Base-by-base conservation (phyloP, 495 filamentous ascomycete species). In the Tuber aestivum region DNA sequence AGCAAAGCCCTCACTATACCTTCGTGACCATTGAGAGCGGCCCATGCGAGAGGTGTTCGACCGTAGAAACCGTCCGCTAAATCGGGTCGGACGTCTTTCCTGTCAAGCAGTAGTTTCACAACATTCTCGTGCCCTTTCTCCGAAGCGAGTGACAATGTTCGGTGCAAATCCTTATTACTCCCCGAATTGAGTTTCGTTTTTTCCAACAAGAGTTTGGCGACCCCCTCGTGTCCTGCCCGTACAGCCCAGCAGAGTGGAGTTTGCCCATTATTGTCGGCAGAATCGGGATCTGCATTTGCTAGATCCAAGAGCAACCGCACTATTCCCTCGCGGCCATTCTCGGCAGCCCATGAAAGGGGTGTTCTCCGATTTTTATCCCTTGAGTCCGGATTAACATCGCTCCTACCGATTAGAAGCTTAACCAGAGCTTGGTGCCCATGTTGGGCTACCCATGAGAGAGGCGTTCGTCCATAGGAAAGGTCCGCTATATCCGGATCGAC, bases 1-100 rank as follows among this genome's bases (percentile, higher is more conserved):
- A 98, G 86, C 40, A 98, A 88, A 45, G 91, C 89, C 61, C 90
- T 86, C 27, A 97, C 95, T 3, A 97, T 93, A 65, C 90, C 88
- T 85, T 97, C 92, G 82, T 98, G 95, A 35, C 95, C 92, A 91
- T 94, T 80, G 21, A 77, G 76, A 61, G 78, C 78, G 12, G 78
- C 78, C 65, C 78, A 77, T 18, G 78, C 76, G n/a, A 79, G 78
- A 0, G 78, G 76, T 20, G 78, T 79, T 68, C 78, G 78, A 9
- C 73, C 78, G 21, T 69, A 41, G 12, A 71, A 32, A 65, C 78
- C 78, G 65, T 79, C 77, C 21, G 78, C 78, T 65, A 65, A 65
- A 65, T 65, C 56, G 27, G 56, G 56, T 6, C 27, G 27, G 27
- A 65, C 27, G 27, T 65, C 56, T n/a, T 71, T 69, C 20, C 72